These are phyloP conservation scores for Tetrapisispora pingtungensis DNA, from an alignment of 805 yeast genomes.

Conservation along the genomic window DNA sequence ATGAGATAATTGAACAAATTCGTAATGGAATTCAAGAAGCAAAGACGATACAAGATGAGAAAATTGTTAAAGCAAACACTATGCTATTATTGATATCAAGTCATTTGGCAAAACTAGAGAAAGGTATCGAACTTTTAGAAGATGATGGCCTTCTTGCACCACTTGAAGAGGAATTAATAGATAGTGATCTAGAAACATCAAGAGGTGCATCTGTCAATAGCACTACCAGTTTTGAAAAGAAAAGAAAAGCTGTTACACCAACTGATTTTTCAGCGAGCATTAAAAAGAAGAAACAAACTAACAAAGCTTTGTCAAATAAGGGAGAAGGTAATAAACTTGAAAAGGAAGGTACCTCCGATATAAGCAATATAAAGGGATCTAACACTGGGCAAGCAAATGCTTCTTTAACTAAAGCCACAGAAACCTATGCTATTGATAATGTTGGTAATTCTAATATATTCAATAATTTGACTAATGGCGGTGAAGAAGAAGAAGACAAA, in stretches of 20 bases:
- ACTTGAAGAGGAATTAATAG: slow-evolving; percentile 31
- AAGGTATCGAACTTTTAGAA: slow-evolving; percentile 66
- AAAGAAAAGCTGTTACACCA: slow-evolving; percentile 13
- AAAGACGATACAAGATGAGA: slow-evolving; percentile 60
- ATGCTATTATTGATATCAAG: slow-evolving; percentile 68
- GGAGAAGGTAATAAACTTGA: not conserved
- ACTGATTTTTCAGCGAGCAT: slow-evolving; percentile 6
- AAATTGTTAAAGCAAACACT: slow-evolving; percentile 70
- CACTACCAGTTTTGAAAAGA: slow-evolving; percentile 10
- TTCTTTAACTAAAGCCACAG: slow-evolving; percentile 4
- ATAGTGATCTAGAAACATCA: slow-evolving; percentile 21
- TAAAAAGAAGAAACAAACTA: slow-evolving; percentile 18
- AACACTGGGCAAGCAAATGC: slow-evolving; percentile 3
- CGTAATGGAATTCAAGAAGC: slow-evolving; percentile 56
- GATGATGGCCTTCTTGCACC: slow-evolving; percentile 71
- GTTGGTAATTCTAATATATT: slow-evolving; percentile 25
- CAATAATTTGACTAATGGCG: slow-evolving; percentile 18
- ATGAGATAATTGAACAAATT: slow-evolving; percentile 51
- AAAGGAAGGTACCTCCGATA: not conserved
- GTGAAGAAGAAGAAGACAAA: slow-evolving; percentile 48
- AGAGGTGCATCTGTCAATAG: slow-evolving; percentile 23
- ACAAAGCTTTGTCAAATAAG: slow-evolving; percentile 7
- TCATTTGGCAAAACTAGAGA: slow-evolving; percentile 63
- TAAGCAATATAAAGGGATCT: not conserved
- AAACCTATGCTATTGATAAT: slow-evolving; percentile 15